These are phyloP conservation scores for Dendrothele bispora DNA, from an alignment of 768 basidiomycete species.

Conservation along the genomic window DNA sequence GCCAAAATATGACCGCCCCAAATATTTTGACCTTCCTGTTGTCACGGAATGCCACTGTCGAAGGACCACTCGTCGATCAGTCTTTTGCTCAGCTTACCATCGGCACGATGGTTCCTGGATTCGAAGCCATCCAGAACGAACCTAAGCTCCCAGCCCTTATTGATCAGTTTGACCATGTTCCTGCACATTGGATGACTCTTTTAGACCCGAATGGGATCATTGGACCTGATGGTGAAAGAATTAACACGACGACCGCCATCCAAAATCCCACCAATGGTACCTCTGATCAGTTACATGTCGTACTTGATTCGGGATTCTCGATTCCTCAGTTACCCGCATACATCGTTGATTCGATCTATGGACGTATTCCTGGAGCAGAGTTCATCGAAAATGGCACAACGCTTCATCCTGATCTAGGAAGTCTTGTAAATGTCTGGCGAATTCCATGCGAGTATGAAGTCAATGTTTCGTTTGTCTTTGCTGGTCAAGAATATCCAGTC, in stretches of 20 bases:
- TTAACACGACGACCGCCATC: constrained; percentile 12
- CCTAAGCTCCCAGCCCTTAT: constrained; percentile 17
- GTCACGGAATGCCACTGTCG: constrained; percentile 3
- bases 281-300: constrained; percentile 13
- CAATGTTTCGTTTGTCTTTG: constrained; percentile 19
- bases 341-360: constrained; percentile 24
- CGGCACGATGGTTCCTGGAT: constrained; percentile 17
- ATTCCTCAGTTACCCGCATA: constrained; percentile 13
- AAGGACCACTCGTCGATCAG: not conserved
- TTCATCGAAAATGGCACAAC: constrained; percentile 1
- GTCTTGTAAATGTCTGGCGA: constrained; percentile 13
- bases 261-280: constrained; percentile 10
- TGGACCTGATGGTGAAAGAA: constrained; percentile 20
- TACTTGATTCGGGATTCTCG: constrained; percentile 20
- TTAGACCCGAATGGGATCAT: constrained; percentile 17
- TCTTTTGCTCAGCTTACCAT: constrained; percentile 20
- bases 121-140: constrained; percentile 15
- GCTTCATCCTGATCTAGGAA: too few species aligned
- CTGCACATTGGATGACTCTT: constrained; percentile 19
- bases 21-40: constrained; percentile 22
- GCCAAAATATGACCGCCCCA: constrained; percentile 17
- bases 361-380: constrained; percentile 17
- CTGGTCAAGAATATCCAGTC: constrained; percentile 15
- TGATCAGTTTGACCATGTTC: too few species aligned
- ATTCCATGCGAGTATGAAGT: constrained; percentile 23